Evolutionary conservation across 805 yeast genomes (phyloP), one percentile per base, ranked within the genome.

Genomic region (Candida glaebosa): DNA sequence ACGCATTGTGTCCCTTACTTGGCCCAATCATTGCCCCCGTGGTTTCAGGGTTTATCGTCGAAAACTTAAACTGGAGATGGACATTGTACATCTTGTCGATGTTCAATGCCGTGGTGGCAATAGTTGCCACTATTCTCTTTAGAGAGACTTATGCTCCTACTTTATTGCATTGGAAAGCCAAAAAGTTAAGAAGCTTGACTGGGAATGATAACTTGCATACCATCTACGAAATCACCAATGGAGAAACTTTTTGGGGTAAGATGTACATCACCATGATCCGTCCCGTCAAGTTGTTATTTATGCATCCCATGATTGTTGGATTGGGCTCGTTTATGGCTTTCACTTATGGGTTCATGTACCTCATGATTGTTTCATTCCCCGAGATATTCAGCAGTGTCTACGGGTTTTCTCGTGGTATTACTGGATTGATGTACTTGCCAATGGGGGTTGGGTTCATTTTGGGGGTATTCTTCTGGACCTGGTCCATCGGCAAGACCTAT

Each of bases 1-100:
- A 74, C 54, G 72, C 86, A 0, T 64, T 82, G 14, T 49, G 54
- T 19, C 87, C 87, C 2, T 75, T 82, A 41, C 54, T 82, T 33
- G 93, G 91, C 0, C 91, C 93, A 2, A 73, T 82, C 1, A 52
- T 82, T 17, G 81, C 84, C 1, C 84, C 86, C 0, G 66, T 80
- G 2, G 65, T 81, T 10, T 57, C 82, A 3, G 83, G 86, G 2
- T 82, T 71, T 51, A 64, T 79, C 18, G 79, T 76, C 16, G 68
- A 78, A 31, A 56, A 71, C 34, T 54, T 63, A 17, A 53, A 63
- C 31, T 84, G 86, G 81, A 72, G 83, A 57, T 86, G 93, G 93
- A 76, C 73, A 36, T 78, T 82, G 51, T 78, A 78, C 71, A 67
- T 76, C 14, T 59, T 78, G 38, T 63, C 82, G 16, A 79, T 84